A percentile compares a stretch with the other conserved stretches of the same genome.
These are phyloP conservation scores for Russula sp. DNA, from an alignment of 768 basidiomycete genomes.

Conservation along the genomic window DNA sequence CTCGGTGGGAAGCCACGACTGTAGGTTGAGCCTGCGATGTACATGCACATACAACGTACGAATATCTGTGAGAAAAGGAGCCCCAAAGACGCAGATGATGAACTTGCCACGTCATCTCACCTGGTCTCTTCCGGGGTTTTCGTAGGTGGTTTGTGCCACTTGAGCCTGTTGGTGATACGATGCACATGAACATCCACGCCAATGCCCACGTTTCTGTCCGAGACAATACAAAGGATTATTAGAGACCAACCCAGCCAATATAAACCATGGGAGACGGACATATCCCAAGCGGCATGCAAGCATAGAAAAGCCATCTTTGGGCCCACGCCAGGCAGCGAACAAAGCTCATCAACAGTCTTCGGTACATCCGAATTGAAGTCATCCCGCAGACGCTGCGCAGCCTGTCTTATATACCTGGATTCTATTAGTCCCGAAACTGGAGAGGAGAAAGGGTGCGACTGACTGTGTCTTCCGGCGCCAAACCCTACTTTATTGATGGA, in stretches of 20 bases:
- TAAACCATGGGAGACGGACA: slow-evolving; percentile 45
- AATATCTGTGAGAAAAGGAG: not conserved
- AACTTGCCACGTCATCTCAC: slow-evolving; percentile 37
- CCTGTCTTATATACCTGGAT: slow-evolving; percentile 69
- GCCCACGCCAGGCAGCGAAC: slow-evolving; percentile 86
- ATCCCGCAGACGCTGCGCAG: slow-evolving; percentile 65
- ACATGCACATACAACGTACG: not conserved
- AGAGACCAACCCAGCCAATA: not conserved
- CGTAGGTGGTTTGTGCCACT: slow-evolving; percentile 87
- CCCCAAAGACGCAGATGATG: not conserved
- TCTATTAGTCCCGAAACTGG: no score
- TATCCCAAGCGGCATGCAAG: slow-evolving; percentile 79
- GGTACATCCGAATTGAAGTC: slow-evolving; percentile 84
- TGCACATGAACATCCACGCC: slow-evolving; percentile 98
- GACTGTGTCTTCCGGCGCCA: slow-evolving; percentile 86
- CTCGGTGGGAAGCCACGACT: slow-evolving; percentile 80
- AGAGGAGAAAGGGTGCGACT: slow-evolving; percentile 32
- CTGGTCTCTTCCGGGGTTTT: slow-evolving; percentile 87
- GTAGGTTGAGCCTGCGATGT: slow-evolving; percentile 58
- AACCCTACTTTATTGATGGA: slow-evolving; percentile 91
- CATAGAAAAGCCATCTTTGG: slow-evolving; percentile 95
- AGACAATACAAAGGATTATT: not conserved
- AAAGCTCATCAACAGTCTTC: slow-evolving; percentile 82
- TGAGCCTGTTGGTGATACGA: slow-evolving; percentile 86
- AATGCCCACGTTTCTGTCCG: slow-evolving; percentile 74